Evolutionary conservation across 2,329 filamentous ascomycete species (phyloP).

Genomic region (Fusarium stilboides): DNA sequence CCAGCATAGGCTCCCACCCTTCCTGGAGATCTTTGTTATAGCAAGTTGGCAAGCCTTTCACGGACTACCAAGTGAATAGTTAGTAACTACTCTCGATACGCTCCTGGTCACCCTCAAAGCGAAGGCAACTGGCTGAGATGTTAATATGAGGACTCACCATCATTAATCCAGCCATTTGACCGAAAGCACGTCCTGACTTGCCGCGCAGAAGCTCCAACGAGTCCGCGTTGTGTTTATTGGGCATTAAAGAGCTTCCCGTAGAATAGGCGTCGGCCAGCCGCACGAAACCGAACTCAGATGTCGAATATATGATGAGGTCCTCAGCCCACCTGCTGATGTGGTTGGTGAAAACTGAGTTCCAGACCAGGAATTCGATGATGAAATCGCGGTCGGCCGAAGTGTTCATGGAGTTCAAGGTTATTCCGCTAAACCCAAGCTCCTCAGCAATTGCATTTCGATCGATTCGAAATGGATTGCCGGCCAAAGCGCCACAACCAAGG

Average conservation of each 20-base stretch:
- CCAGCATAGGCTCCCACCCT: conserved; percentile 81
- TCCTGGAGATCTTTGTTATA: conserved; percentile 88
- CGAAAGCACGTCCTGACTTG: conserved; percentile 48
- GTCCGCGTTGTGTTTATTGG: conserved; percentile 47
- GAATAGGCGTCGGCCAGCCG: conserved; percentile 46
- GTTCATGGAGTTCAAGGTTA: conserved; percentile 79
- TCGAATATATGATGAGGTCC: conserved; percentile 74
- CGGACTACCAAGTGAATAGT: conserved; percentile 58
- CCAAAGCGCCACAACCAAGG: conserved; percentile 47
- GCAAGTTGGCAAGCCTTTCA: conserved; percentile 75
- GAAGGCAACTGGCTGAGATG: conserved; percentile 43
- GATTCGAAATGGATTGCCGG: conserved; percentile 51
- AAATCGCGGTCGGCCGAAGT: conserved; percentile 81
- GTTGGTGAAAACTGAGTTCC: conserved; percentile 78
- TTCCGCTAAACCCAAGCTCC: conserved; percentile 80
- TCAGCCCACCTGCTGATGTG: conserved; percentile 81
- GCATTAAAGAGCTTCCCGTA: conserved; percentile 44
- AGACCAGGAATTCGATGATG: conserved; percentile 79
- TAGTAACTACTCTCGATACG: conserved; percentile 50
- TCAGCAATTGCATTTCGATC: conserved; percentile 57
- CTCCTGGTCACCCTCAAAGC: conserved; percentile 40
- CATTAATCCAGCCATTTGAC: conserved; percentile 71
- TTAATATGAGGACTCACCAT: conserved; percentile 59
- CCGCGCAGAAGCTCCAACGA: conserved; percentile 48
- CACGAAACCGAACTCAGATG: conserved; percentile 44